Evolutionary conservation across 441 rosid genomes (phyloP), one percentile per base, ranked within the genome.

Genomic region (Metrosideros polymorpha): DNA sequence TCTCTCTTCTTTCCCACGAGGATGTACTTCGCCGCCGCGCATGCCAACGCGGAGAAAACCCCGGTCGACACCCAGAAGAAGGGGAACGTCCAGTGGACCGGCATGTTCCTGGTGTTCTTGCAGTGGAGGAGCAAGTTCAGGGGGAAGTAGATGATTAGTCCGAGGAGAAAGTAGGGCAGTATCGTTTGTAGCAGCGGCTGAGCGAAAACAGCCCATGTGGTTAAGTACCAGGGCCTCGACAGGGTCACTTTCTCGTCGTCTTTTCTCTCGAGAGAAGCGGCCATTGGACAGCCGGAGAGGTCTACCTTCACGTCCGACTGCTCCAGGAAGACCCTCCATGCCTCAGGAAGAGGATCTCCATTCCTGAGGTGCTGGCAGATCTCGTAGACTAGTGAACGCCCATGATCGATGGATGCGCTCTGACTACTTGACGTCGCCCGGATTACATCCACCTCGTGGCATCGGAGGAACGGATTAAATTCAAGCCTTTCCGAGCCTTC

Each of bases 401-500:
- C 95, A 22, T 95, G 97, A 89, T 95, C 97, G 55, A 94, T 95
- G 9, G 97, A 95, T 82, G 97, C 97, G 86, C 96, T 95, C 57
- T 93, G 93, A 18, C 91, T 88, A 87, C 91, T 83, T 12, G 95
- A 90, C 27, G 92, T 88, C 39, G 97, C 97, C 6, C 90, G 88
- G 51, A 95, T 92, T 82, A 93, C 92, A 84, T 95, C 97, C 63
- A 95, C 77, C 86, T 92, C 92, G 4, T 85, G 87, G 88, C 93
- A 89, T 59, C 90, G 90, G 9, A 91, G 77, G 77, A 91, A 93
- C 57, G 96, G 97, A 86, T 95, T 93, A 54, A 95, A 95, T 88
- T 92, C 94, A 5, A 93, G 88, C 35, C 79, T 87, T 86, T 94
- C 96, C 29, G 95, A 92, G 85, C 94, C 94, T 91, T 91, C 90